Percentiles rank a stretch among this genome's conserved stretches.
phyloP scores from a whole-genome alignment of 2,329 filamentous ascomycete species.

The Neonectria faginata region DNA sequence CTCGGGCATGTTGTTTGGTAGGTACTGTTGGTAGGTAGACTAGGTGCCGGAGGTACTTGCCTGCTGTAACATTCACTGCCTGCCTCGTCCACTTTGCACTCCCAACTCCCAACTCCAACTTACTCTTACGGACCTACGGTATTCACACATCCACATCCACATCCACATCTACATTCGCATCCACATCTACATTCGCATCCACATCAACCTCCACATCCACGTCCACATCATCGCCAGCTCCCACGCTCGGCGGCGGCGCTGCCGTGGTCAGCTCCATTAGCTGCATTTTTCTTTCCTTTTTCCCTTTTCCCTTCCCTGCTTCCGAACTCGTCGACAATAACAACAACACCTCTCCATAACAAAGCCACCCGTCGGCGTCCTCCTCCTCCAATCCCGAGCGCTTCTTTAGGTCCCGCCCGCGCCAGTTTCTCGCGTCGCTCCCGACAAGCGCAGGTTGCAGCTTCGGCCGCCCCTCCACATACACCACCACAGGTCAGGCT shows the following conservation, averaged over 20 bases:
- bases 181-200: constrained; percentile 8
- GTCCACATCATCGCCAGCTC: constrained; percentile 7
- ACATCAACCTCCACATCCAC: constrained; percentile 11
- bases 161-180: constrained; percentile 9
- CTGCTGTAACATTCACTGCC: too few species aligned
- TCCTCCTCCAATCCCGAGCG: constrained; percentile 27
- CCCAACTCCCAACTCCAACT: neutral
- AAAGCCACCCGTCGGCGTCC: constrained; percentile 7
- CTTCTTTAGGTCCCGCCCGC: constrained; percentile 38
- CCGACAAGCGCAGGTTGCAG: constrained; percentile 46
- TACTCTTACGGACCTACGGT: neutral
- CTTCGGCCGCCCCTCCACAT: constrained; percentile 36
- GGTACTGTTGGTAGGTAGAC: too few species aligned
- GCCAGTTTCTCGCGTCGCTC: constrained; percentile 40
- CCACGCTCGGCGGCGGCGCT: constrained; percentile 12
- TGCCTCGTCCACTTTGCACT: neutral
- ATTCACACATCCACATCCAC: neutral
- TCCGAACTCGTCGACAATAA: constrained; percentile 6
- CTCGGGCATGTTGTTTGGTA: too few species aligned
- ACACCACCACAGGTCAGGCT: constrained; percentile 23
- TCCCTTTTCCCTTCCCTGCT: constrained; percentile 8
- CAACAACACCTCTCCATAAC: constrained; percentile 4
- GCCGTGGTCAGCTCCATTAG: constrained; percentile 8
- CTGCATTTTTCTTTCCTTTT: constrained; percentile 2
- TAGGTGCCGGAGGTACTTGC: too few species aligned